Evolutionary conservation across 2,329 filamentous ascomycete genomes (phyloP), one percentile per base, ranked within the genome.

Genomic region (Trichoderma pleuroti): DNA sequence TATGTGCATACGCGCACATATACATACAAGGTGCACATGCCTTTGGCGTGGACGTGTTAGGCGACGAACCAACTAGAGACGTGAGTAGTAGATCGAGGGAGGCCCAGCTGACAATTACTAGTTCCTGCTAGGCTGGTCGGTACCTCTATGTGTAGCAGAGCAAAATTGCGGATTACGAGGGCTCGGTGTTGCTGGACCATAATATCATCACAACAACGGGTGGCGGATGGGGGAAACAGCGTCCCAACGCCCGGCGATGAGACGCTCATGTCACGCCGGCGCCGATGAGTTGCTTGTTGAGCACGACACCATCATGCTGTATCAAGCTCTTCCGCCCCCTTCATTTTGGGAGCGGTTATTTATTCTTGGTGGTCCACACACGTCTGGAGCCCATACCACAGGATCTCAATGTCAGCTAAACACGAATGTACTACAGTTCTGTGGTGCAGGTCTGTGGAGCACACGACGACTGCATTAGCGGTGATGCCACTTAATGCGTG

Each of bases 41-140:
- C 30, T 36, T n/a, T 39, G 39, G 63, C 42, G 66, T 52, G 66
- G 56, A 24, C 30, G 39, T 28, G 46, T 65, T 65, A 52, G 68
- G 68, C 68, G 26, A 70, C 46, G 67, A 68, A 68, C 66, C 56
- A 68, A 61, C 66, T 21, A n/a, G 36, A 18, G 26, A 21, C 24
- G 52, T 30, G 10, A 46, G 39, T 42, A 42, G 39, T 24, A 39
- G 57, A 63, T 39, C 59, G 26, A 61, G 39, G 30, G 56, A 52
- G 56, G 32, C 8, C 39, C 66, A 61, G 54, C 66, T 61, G 66
- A 60, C 64, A 67, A 60, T 32, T 60, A 34, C 34, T 46, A n/a
- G 32, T 34, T 26, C 34, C 49, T 21, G 46, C 24, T 11, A 26
- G n/a, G 32, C 46, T 60, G 52, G 26, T 28, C 32, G 39, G 28